Evolutionary conservation across 2,329 filamentous ascomycete genomes (phyloP), one percentile per base, ranked within the genome.

Genomic region (Aphanocladium album): DNA sequence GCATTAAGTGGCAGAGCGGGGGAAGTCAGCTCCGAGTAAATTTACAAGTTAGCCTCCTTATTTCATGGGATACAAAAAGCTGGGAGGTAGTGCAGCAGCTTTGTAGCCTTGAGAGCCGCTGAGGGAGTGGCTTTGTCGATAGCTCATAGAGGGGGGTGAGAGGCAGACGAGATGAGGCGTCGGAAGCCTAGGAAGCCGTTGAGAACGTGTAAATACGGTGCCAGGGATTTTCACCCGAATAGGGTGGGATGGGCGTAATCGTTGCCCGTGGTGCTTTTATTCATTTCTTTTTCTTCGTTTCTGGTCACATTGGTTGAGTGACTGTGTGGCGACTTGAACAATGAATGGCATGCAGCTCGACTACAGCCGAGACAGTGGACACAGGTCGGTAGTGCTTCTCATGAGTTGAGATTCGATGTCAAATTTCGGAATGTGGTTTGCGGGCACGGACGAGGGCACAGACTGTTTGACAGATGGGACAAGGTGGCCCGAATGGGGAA

Each of bases 321-420:
- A 6, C 43, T 45, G n/a, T 43, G 41, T 39, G 41, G 55, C 21
- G 21, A 30, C 43, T 43, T 30, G 30, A 30, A 9, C 30, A 5
- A 27, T 52, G 37, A 51, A 46, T 25, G 39, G 57, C 49, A 59
- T 52, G 25, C 49, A 52, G 56, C 51, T 52, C 56, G 37, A 59
- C 47, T 11, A 7, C 50, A 59, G 57, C 57, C 57, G 57, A 59
- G 57, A 59, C 57, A 59, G 41, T 45, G 47, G 39, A 46, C 57
- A 46, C 39, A 37, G 49, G 47, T 30, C 27, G 27, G 5, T 49
- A n/a, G 43, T 11, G 46, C 46, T 58, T 43, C 8, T 27, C 37
- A 27, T 9, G 30, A 30, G 39, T 23, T 56, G 55, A 49, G 43
- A 50, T 58, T 57, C 54, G 43, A 57, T 57, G 43, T 23, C 46